Conservation (phyloP, 805 yeast species). For the fission yeast (Schizosaccharomyces pombe) region DNA sequence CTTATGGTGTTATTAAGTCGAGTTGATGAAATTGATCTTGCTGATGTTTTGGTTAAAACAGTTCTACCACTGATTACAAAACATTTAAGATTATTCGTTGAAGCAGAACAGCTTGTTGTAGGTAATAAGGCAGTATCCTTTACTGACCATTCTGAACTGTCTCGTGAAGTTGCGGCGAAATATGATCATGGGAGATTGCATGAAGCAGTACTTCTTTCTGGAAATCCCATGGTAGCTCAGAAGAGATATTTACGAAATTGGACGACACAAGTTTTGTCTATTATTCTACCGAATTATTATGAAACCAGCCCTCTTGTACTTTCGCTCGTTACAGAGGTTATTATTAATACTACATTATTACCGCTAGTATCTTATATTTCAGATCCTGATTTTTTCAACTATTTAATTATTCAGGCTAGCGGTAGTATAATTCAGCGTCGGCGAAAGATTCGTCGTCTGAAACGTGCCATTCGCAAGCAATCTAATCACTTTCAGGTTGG, state of each 20-base stretch:
- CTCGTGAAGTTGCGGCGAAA: neutral
- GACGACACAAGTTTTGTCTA: neutral
- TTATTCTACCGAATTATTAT: neutral
- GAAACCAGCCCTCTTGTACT: neutral
- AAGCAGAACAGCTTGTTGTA: neutral
- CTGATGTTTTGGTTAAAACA: neutral
- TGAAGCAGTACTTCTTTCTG: neutral
- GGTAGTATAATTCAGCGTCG: neutral
- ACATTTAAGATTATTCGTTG: neutral
- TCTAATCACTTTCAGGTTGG: neutral
- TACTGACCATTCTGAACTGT: slow-evolving; percentile 1
- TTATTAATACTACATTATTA: neutral
- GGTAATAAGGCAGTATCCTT: slow-evolving; percentile 1
- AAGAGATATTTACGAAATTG: neutral
- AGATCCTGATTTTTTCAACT: neutral
- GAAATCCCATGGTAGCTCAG: slow-evolving; percentile 1
- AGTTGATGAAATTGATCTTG: neutral
- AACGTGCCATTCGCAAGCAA: slow-evolving; percentile 1
- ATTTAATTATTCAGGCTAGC: neutral
- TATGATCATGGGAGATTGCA: neutral
- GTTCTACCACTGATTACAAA: neutral
- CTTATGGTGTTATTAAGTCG: neutral
- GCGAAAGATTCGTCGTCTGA: neutral
- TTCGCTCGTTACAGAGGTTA: neutral
- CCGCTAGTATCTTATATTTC: slow-evolving; percentile 2